Conservation (phyloP, 192 early-diverging fungal genomes). For the Podila epigama region DNA sequence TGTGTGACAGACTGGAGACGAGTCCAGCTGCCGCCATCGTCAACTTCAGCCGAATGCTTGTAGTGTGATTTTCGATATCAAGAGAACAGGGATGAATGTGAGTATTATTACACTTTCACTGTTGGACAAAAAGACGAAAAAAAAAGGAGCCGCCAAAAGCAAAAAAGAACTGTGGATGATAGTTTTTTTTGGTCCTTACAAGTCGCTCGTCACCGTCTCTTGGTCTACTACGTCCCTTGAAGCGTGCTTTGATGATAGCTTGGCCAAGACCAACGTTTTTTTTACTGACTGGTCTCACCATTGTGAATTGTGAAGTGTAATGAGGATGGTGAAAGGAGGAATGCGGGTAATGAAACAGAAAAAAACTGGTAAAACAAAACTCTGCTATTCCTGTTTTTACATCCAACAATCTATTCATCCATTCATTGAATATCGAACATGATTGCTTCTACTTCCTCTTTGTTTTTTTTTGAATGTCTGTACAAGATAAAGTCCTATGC, state of each 20-base stretch:
- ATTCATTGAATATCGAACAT: no score
- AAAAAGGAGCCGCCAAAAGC: no score
- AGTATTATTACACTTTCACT: no score
- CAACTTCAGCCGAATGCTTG: slow-evolving; percentile 84
- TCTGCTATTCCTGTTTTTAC: no score
- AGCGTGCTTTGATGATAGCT: slow-evolving; percentile 56
- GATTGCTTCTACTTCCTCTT: no score
- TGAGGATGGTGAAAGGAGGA: neutral
- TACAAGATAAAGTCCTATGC: no score
- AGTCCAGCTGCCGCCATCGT: slow-evolving; percentile 85
- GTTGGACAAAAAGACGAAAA: no score
- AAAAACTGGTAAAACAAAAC: neutral
- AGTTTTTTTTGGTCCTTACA: slow-evolving; percentile 21
- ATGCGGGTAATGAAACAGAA: neutral
- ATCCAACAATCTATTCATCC: no score
- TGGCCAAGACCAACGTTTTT: slow-evolving; percentile 56
- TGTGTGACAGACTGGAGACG: slow-evolving; percentile 96
- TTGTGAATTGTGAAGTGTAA: slow-evolving; percentile 3
- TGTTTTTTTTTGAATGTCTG: no score
- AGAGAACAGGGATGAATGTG: neutral
- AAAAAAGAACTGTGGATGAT: neutral
- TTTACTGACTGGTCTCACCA: slow-evolving; percentile 52
- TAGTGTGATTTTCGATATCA: neutral
- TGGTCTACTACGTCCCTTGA: slow-evolving; percentile 52
- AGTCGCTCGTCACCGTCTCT: slow-evolving; percentile 51